Conservation (phyloP, 768 basidiomycete genomes). For the Boletales sp. region DNA sequence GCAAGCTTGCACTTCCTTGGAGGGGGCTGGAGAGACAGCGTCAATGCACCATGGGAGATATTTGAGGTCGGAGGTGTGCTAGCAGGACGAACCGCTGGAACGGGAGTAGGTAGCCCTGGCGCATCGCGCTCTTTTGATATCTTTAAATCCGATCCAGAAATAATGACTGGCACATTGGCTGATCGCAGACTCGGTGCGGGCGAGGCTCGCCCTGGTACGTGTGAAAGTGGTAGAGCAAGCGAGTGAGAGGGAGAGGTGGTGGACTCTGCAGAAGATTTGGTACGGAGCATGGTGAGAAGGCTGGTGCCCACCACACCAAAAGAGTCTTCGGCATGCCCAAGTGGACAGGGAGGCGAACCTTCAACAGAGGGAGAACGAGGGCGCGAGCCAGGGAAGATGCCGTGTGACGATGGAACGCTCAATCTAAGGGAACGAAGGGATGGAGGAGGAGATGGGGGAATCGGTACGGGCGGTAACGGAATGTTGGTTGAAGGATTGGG, state of each 20-base stretch:
- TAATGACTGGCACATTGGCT: conserved; percentile 14
- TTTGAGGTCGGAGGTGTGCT: conserved; percentile 31
- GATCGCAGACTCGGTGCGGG: conserved; percentile 27
- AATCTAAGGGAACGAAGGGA: conserved; percentile 25
- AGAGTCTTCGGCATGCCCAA: conserved; percentile 45
- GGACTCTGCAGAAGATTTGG: conserved; percentile 33
- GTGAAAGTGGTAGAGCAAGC: conserved; percentile 29
- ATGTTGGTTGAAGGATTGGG: conserved; percentile 8
- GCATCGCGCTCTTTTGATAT: conserved; percentile 37
- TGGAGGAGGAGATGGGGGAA: conserved; percentile 28
- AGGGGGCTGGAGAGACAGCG: conserved; percentile 33
- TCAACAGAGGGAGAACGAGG: conserved; percentile 35
- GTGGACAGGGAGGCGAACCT: conserved; percentile 41
- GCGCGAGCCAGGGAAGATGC: conserved; percentile 22
- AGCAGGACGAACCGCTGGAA: conserved; percentile 10
- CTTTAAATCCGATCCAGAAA: conserved; percentile 33
- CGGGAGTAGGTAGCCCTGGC: conserved; percentile 12
- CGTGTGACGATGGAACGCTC: conserved; percentile 16
- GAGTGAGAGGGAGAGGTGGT: conserved; percentile 24
- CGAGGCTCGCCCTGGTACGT: conserved; percentile 14
- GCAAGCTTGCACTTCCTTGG: conserved; percentile 27
- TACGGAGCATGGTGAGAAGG: conserved; percentile 49
- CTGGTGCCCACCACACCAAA: conserved; percentile 54
- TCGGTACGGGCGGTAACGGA: conserved; percentile 14
- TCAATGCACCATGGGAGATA: conserved; percentile 26